phyloP scores from a whole-genome alignment of 2,329 filamentous ascomycete genomes.

The Microsporum canis region DNA sequence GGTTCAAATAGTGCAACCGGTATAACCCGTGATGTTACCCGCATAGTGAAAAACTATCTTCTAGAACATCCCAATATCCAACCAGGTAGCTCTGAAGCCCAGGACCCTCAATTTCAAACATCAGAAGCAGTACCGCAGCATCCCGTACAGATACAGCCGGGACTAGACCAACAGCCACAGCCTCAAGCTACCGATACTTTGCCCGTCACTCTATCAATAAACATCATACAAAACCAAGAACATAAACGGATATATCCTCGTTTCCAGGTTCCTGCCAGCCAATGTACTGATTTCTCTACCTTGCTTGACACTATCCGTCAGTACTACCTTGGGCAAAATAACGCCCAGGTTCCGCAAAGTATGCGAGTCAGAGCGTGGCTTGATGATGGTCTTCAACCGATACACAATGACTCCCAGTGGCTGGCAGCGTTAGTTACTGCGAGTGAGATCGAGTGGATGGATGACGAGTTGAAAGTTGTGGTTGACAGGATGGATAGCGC shows the following conservation, averaged over 20 bases:
- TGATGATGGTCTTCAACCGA: constrained; percentile 30
- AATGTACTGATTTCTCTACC: constrained; percentile 24
- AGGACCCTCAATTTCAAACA: constrained; percentile 20
- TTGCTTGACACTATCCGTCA: constrained; percentile 25
- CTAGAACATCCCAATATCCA: background rate
- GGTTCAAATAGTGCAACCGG: constrained; percentile 27
- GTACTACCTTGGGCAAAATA: constrained; percentile 14
- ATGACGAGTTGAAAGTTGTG: constrained; percentile 34
- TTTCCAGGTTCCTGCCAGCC: constrained; percentile 22
- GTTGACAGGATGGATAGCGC: constrained; percentile 24
- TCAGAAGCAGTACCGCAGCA: background rate
- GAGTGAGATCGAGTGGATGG: constrained; percentile 38
- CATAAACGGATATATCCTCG: constrained; percentile 30
- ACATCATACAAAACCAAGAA: constrained; percentile 26
- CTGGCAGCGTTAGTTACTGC: constrained; percentile 34
- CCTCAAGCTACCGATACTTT: background rate
- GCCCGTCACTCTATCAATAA: constrained; percentile 22
- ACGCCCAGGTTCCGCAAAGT: constrained; percentile 6
- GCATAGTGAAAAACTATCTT: constrained; percentile 31
- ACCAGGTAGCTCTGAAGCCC: constrained; percentile 7
- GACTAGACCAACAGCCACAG: background rate
- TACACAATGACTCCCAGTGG: constrained; percentile 35
- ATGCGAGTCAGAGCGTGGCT: constrained; percentile 30
- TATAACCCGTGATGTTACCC: constrained; percentile 32
- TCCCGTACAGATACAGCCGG: background rate